Conservation (phyloP, 2,329 filamentous ascomycete genomes). For the Cordyceps cateniannulata region DNA sequence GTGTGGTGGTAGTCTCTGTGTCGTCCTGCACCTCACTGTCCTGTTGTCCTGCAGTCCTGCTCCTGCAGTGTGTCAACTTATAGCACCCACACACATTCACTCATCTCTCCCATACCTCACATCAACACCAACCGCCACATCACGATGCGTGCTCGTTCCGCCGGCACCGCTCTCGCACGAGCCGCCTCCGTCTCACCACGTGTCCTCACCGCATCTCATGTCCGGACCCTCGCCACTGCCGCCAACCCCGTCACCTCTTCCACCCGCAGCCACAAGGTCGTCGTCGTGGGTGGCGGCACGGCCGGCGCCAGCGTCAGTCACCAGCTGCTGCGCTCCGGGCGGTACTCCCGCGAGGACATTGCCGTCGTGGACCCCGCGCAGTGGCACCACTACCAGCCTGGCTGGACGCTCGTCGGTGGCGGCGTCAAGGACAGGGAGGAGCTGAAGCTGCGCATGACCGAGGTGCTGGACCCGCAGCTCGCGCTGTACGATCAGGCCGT, state of each 20-base stretch:
- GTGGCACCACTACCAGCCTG: slow-evolving; percentile 63
- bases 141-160: neutral
- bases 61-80: too few species aligned
- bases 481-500: slow-evolving; percentile 53
- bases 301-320: slow-evolving; percentile 61
- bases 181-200: neutral
- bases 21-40: too few species aligned
- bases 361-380: slow-evolving; percentile 56
- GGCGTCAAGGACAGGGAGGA: slow-evolving; percentile 58
- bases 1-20: too few species aligned
- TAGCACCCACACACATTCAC: neutral
- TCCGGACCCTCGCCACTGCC: neutral
- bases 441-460: slow-evolving; percentile 42
- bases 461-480: slow-evolving; percentile 52
- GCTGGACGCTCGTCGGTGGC: slow-evolving; percentile 63
- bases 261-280: slow-evolving; percentile 48
- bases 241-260: neutral
- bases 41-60: too few species aligned
- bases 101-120: neutral
- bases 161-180: neutral
- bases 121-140: neutral
- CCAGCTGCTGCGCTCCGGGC: slow-evolving; percentile 55
- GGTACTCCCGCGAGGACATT: slow-evolving; percentile 53
- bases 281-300: slow-evolving; percentile 60
- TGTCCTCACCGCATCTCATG: neutral